phyloP scores from a whole-genome alignment of 306 rosid genomes.

The Lablab purpureus region DNA sequence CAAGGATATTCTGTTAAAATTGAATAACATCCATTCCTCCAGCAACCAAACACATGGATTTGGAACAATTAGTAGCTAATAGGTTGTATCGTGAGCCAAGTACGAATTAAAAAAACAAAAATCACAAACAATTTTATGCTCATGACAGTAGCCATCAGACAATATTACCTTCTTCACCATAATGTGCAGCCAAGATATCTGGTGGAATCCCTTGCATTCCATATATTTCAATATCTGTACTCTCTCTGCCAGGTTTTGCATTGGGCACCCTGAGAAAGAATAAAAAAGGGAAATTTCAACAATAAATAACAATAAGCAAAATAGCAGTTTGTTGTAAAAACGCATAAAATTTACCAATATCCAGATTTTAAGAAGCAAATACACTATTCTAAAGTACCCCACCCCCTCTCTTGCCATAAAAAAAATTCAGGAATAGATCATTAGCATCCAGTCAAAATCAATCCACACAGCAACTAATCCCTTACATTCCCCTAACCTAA shows the following conservation, averaged over 20 bases:
- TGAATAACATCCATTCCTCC: not conserved
- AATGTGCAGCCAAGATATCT: constrained; percentile 89
- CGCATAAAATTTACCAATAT: constrained; percentile 12
- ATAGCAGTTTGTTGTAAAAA: not conserved
- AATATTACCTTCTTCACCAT: constrained; percentile 86
- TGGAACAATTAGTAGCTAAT: not conserved
- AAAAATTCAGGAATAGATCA: not conserved
- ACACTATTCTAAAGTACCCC: not conserved
- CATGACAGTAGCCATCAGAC: constrained; percentile 17
- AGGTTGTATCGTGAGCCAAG: not conserved
- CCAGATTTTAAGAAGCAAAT: not conserved
- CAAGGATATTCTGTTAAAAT: not conserved
- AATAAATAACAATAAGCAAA: constrained; percentile 12
- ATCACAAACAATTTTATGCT: not conserved
- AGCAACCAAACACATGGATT: not conserved
- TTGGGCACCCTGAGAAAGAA: constrained; percentile 80
- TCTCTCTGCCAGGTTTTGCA: constrained; percentile 90
- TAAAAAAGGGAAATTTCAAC: not conserved
- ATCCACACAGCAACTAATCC: not conserved
- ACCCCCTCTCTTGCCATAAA: not conserved
- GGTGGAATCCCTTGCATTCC: constrained; percentile 99
- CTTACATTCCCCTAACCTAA: not conserved
- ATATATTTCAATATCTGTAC: constrained; percentile 95
- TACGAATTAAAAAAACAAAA: not conserved
- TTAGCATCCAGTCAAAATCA: not conserved